Evolutionary conservation across 2,329 filamentous ascomycete genomes (phyloP).

Genomic region (Alternaria panax): DNA sequence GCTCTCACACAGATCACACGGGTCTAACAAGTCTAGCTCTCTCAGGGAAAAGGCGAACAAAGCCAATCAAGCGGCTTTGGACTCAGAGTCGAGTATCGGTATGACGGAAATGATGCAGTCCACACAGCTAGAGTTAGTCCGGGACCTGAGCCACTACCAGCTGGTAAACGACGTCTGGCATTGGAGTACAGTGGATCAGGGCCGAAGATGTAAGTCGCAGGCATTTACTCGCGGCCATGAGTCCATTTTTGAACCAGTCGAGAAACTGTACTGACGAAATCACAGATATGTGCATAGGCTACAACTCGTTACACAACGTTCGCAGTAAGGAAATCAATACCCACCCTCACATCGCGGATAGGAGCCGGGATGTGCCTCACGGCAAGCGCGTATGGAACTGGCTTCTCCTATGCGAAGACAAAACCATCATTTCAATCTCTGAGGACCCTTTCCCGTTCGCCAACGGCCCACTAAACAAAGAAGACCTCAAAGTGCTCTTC

Average conservation of each 20-base stretch:
- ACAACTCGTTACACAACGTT: constrained; percentile 67
- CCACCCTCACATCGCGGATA: constrained; percentile 42
- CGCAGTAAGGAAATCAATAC: constrained; percentile 33
- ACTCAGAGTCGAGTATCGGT: constrained; percentile 47
- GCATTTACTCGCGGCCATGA: not conserved
- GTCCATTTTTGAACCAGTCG: too few species aligned
- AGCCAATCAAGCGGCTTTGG: constrained; percentile 23
- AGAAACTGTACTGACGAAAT: constrained; percentile 8
- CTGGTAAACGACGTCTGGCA: constrained; percentile 77
- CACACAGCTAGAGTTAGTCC: constrained; percentile 45
- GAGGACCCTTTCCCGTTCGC: constrained; percentile 61
- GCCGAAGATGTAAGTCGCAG: constrained; percentile 62
- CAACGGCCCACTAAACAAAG: constrained; percentile 45
- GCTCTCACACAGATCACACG: constrained; percentile 37
- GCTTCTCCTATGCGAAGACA: constrained; percentile 74
- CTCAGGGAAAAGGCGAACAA: constrained; percentile 19
- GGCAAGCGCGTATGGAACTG: constrained; percentile 72
- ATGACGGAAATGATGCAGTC: constrained; percentile 48
- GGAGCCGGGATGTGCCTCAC: constrained; percentile 52
- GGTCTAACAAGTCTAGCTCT: constrained; percentile 29
- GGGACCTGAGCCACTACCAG: constrained; percentile 60
- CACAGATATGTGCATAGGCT: constrained; percentile 72
- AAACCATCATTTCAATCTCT: constrained; percentile 74
- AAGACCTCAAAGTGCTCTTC: constrained; percentile 58
- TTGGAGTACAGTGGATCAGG: constrained; percentile 76